Conservation (phyloP, 805 yeast species). For the Saccharomycopsis sp. region DNA sequence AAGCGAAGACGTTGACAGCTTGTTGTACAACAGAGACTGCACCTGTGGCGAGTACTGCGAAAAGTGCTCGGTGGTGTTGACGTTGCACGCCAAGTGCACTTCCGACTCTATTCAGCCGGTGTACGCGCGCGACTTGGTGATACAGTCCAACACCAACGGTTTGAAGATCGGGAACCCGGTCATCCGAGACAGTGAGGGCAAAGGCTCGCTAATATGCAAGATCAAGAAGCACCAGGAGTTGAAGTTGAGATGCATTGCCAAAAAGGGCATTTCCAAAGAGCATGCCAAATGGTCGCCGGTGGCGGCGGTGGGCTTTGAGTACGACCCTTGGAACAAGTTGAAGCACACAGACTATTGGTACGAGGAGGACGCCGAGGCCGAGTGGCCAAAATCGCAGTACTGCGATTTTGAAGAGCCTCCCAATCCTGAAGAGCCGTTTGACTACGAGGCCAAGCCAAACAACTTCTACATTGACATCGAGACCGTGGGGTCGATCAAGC, state of each 20-base stretch:
- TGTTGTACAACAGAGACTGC: conserved; percentile 89
- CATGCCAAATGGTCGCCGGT: conserved; percentile 99
- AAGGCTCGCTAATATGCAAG: conserved; percentile 88
- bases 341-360: conserved; percentile 96
- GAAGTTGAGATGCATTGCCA: conserved; percentile 84
- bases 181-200: conserved; percentile 61
- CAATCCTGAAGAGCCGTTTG: conserved; percentile 75
- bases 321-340: conserved; percentile 98
- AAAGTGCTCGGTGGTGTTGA: conserved; percentile 83
- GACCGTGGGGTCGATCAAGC: conserved; percentile 81
- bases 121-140: conserved; percentile 70
- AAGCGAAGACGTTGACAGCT: conserved; percentile 71
- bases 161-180: conserved; percentile 72
- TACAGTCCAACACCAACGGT: conserved; percentile 32
- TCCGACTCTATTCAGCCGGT: conserved; percentile 82
- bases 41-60: conserved; percentile 97
- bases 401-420: conserved; percentile 97
- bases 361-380: conserved; percentile 77
- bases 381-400: conserved; percentile 89
- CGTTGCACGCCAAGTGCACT: conserved; percentile 81
- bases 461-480: conserved; percentile 85
- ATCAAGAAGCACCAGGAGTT: conserved; percentile 88
- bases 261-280: conserved; percentile 94
- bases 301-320: conserved; percentile 91
- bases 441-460: conserved; percentile 72